Evolutionary conservation across 1,284 basidiomycete species (phyloP).

Genomic region (Ustilago xerochloae): DNA sequence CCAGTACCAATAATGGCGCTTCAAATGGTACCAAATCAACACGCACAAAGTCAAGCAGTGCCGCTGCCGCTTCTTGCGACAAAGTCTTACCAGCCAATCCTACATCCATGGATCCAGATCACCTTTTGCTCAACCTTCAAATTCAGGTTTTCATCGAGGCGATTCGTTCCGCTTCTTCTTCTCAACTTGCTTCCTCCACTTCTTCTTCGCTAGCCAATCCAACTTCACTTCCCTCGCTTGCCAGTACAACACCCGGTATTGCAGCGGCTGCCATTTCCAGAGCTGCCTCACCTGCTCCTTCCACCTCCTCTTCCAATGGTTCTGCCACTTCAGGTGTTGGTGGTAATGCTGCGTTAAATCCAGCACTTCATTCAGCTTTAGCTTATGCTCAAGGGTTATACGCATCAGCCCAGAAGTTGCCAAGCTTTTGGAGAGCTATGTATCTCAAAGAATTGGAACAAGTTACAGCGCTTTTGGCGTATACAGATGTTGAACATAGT

Average conservation of each 20-base stretch:
- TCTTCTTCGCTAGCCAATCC: conserved; percentile 5
- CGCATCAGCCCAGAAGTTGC: conserved; percentile 54
- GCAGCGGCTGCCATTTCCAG: conserved; percentile 46
- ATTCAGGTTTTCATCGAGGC: conserved; percentile 85
- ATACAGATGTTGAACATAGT: conserved; percentile 78
- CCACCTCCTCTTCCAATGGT: conserved; percentile 50
- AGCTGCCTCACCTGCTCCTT: conserved; percentile 55
- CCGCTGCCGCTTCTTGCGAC: too few relatives aligned
- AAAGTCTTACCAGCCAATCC: conserved; percentile 54
- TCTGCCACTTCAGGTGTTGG: conserved; percentile 41
- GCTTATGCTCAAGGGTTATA: conserved; percentile 53
- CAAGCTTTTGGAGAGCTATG: conserved; percentile 65
- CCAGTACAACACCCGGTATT: conserved; percentile 41
- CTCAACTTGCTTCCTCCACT: conserved; percentile 15
- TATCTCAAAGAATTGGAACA: conserved; percentile 78
- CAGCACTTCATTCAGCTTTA: conserved; percentile 53
- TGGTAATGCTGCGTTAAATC: conserved; percentile 30
- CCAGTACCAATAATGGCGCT: conserved; percentile 6
- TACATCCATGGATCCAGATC: conserved; percentile 74
- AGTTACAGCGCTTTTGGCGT: conserved; percentile 81
- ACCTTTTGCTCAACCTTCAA: conserved; percentile 82
- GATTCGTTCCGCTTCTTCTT: conserved; percentile 73
- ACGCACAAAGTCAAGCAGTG: too few relatives aligned
- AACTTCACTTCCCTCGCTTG: conserved; percentile 30
- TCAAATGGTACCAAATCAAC: conserved; percentile 5